These are phyloP conservation scores for Sporisorium reilianum DNA, from an alignment of 1,284 basidiomycete genomes.

Conservation along the genomic window DNA sequence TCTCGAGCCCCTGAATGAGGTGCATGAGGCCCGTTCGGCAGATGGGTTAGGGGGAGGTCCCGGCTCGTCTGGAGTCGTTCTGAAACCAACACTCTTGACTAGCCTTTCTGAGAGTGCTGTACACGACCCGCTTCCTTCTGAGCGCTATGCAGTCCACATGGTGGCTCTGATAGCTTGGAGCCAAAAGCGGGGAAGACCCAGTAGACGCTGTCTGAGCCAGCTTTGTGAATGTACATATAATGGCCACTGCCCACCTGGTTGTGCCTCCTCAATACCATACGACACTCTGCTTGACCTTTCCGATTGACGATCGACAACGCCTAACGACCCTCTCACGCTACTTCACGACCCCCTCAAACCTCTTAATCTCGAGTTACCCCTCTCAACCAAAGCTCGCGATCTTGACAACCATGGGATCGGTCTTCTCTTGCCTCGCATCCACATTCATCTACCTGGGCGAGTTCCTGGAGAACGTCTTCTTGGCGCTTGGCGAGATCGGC, in stretches of 20 bases:
- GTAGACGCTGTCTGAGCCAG: neutral
- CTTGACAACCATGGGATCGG: constrained; percentile 46
- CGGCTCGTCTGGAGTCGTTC: constrained; percentile 7
- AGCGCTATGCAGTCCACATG: neutral
- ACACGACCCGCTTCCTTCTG: neutral
- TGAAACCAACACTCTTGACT: constrained; percentile 17
- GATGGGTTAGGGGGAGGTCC: constrained; percentile 33
- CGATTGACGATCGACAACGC: too few species aligned
- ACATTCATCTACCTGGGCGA: constrained; percentile 53
- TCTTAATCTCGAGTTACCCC: neutral
- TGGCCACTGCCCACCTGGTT: neutral
- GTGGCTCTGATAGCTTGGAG: neutral
- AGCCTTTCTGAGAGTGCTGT: too few species aligned
- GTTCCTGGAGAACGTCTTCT: constrained; percentile 47
- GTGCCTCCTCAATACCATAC: neutral
- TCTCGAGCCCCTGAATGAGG: constrained; percentile 32
- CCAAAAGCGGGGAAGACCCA: neutral
- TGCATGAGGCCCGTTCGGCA: constrained; percentile 18
- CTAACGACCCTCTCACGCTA: constrained; percentile 5
- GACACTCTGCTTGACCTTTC: neutral
- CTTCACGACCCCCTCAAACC: neutral
- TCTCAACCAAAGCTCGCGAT: neutral
- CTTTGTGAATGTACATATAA: constrained; percentile 9
- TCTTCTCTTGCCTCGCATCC: constrained; percentile 55
- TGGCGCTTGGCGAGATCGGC: constrained; percentile 56